These are phyloP conservation scores for Tetramitus jugosus DNA, from an alignment of 208 protist species.

Conservation along the genomic window DNA sequence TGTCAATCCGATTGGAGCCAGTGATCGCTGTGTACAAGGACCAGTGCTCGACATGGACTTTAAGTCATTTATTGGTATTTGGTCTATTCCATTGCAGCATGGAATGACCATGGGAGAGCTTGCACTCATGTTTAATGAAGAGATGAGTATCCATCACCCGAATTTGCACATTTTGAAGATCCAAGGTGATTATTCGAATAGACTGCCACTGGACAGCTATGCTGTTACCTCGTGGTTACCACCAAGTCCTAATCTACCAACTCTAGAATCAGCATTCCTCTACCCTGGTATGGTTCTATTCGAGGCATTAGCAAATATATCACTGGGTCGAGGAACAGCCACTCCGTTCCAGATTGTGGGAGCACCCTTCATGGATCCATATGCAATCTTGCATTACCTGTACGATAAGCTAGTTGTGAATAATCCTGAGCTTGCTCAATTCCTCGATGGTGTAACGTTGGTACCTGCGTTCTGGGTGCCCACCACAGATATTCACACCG, in stretches of 20 bases:
- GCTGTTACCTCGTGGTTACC: neutral
- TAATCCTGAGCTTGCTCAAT: no score
- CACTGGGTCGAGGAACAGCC: neutral
- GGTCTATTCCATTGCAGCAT: neutral
- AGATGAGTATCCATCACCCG: neutral
- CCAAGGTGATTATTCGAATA: neutral
- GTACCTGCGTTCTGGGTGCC: no score
- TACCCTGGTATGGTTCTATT: constrained; percentile 12
- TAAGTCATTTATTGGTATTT: constrained; percentile 20
- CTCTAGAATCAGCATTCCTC: neutral
- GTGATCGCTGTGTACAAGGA: neutral
- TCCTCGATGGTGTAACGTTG: no score
- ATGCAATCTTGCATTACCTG: neutral
- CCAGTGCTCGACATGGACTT: neutral
- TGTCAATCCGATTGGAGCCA: neutral
- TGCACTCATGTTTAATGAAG: neutral
- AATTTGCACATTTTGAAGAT: neutral
- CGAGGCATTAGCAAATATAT: neutral
- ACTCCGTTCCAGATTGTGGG: constrained; percentile 5
- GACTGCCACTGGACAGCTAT: neutral
- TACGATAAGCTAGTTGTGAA: no score
- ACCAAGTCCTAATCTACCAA: constrained; percentile 9
- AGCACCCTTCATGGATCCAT: neutral
- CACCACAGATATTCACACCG: neutral
- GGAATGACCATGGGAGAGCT: constrained; percentile 22